Evolutionary conservation across 1,284 basidiomycete species (phyloP), one percentile per base, ranked within the genome.

Genomic region (Irpex sp.): DNA sequence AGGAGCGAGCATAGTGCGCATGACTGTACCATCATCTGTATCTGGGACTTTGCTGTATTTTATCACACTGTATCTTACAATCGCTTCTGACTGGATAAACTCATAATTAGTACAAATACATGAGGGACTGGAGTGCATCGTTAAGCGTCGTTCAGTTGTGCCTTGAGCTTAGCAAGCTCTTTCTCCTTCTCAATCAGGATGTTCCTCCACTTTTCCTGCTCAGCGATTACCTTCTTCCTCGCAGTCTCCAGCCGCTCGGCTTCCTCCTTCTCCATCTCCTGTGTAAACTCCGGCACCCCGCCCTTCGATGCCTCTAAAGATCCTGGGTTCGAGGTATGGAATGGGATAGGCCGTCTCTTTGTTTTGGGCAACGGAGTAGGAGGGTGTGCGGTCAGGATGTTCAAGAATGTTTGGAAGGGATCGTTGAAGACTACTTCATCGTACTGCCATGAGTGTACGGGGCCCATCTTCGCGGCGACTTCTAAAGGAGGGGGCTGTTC

Each of bases 361-460:
- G 76, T 77, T 64, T 86, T 88, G 0, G 92, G 91, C 0, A 97
- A 78, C 3, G 89, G 88, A 0, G 93, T 96, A 0, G 96, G 96
- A 0, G 94, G 90, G 72, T 97, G 85, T 3, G 84, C 81, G 0
- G 89, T 88, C 57, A 99, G 85, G 62, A 93, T 84, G 69, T 90
- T 87, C 70, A 98, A 85, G 78, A 99, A 97, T 34, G 88, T 82
- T 65, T 94, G 89, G 65, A 91, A 94, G 0, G 97, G 97, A 71
- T 99, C 97, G 68, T 89, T 88, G 78, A 99, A 99, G 57, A 99
- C 94, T 65, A 99, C 86, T 74, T 99, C 97, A 75, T 99, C 97
- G 78, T 99, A 99, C 73, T 98, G 96, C 97, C 97, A 99, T 0
- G 95, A 94, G 75, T 98, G 93, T n/a, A 98, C 93, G 1, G 91